phyloP scores from a whole-genome alignment of 208 protist species.

The Leishmania mexicana region DNA sequence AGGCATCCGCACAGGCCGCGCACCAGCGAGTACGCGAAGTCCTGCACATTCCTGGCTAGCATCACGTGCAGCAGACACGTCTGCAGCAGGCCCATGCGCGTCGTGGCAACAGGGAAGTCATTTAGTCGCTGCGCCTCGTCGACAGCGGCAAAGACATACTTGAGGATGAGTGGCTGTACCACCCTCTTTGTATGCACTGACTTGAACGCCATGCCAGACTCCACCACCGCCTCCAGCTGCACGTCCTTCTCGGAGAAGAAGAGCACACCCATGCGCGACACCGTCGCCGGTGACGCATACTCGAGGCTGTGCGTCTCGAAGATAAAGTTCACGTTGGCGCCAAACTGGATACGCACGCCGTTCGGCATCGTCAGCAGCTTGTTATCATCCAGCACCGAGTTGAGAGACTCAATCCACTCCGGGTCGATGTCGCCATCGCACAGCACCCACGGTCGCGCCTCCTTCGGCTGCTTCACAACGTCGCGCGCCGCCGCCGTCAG shows the following conservation, averaged over 20 bases:
- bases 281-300: constrained; percentile 99
- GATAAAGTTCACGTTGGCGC: constrained; percentile 94
- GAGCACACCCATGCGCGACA: constrained; percentile 97
- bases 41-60: constrained; percentile 52
- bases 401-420: constrained; percentile 99
- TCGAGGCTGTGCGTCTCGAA: constrained; percentile 98
- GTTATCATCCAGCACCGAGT: constrained; percentile 99
- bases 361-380: constrained; percentile 98
- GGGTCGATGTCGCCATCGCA: constrained; percentile 98
- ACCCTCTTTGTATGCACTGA: constrained; percentile 38
- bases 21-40: constrained; percentile 77
- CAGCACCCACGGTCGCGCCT: constrained; percentile 90
- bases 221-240: constrained; percentile 82
- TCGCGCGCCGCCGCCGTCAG: constrained; percentile 95
- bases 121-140: constrained; percentile 63
- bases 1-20: constrained; percentile 64
- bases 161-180: constrained; percentile 72
- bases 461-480: constrained; percentile 75
- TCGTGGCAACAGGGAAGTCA: constrained; percentile 86
- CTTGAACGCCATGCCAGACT: constrained; percentile 72
- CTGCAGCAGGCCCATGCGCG: constrained; percentile 92
- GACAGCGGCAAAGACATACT: constrained; percentile 85
- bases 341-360: constrained; percentile 97
- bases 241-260: constrained; percentile 96
- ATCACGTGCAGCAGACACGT: constrained; percentile 71